Evolutionary conservation across 2,329 filamentous ascomycete genomes (phyloP), one percentile per base, ranked within the genome.

Genomic region (Colletotrichum plurivorum): DNA sequence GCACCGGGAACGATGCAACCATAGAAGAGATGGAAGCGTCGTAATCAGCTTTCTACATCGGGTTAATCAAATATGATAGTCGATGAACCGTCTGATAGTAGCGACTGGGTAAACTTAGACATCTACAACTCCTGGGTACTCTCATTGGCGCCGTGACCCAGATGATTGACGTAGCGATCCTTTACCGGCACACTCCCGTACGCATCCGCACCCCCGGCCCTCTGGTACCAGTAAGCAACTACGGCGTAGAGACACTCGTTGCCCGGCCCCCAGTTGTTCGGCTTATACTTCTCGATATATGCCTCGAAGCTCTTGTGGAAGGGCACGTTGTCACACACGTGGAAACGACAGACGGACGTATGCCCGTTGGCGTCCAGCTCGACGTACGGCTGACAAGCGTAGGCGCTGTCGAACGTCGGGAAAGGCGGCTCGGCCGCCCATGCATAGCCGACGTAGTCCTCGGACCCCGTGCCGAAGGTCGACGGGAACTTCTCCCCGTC

Each of bases 351-450:
- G 2, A 69, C 55, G 12, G 66, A 69, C 13, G 66, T 69, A n/a
- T 69, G 66, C 1, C 66, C 66, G n/a, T 69, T 69, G 43, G 62
- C 66, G 20, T 69, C 51, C 10, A 69, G 49, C 31, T 69, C 66
- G 15, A 69, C 27, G 16, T 60, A 52, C 1, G 66, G 66, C 4
- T 69, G 66, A 49, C 62, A 69, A 16, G 66, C 66, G 22, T 66
- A 69, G 16, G 66, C 66, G 20, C 66, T 69, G 20, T 69, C 66
- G 43, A 69, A 69, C 0, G 43, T 56, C 1, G 66, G 66, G 18
- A 69, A 69, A 3, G 66, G 66, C 20, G 66, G 66, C n/a, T 69
- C 66, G 5, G 66, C 66, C 6, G 66, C 66, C 66, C 66, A 69
- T 2, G 66, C 66, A 22, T 69, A 69, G 22, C 66, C 66, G 16